phyloP scores from a whole-genome alignment of 1,284 basidiomycete species.

The Ceratobasidium papillatum region DNA sequence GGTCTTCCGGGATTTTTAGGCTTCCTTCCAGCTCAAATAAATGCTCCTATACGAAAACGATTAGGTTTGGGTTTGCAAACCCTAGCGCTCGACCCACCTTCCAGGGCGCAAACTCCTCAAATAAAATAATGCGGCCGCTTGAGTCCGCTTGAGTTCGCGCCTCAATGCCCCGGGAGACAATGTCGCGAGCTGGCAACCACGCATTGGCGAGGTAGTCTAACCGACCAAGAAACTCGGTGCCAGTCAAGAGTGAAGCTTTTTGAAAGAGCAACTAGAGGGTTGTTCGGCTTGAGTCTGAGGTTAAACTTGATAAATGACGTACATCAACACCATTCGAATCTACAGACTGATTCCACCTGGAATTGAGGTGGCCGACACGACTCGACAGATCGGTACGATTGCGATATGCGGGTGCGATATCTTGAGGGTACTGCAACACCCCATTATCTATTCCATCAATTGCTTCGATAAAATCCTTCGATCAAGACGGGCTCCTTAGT shows the following conservation, averaged over 20 bases:
- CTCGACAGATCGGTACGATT: constrained; percentile 82
- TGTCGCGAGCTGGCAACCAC: constrained; percentile 92
- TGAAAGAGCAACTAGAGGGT: constrained; percentile 71
- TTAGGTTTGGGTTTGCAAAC: constrained; percentile 24
- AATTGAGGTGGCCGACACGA: constrained; percentile 84
- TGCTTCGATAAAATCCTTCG: constrained; percentile 89
- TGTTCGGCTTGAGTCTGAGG: not conserved
- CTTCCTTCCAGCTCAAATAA: constrained; percentile 85
- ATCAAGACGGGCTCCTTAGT: not conserved
- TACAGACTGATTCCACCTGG: constrained; percentile 86
- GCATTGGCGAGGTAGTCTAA: constrained; percentile 86
- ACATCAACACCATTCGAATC: constrained; percentile 76
- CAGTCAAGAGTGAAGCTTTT: constrained; percentile 83
- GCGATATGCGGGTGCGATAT: constrained; percentile 72
- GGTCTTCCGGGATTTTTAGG: constrained; percentile 55
- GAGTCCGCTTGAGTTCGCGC: constrained; percentile 71
- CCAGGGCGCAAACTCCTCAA: constrained; percentile 86
- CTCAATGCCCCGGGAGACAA: constrained; percentile 76
- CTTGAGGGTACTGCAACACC: constrained; percentile 75
- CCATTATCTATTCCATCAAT: constrained; percentile 98
- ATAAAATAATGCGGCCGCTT: constrained; percentile 80
- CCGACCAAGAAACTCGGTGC: constrained; percentile 84
- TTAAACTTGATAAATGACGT: constrained; percentile 49
- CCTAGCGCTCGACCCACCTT: constrained; percentile 63
- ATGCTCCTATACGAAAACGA: constrained; percentile 73